Evolutionary conservation across 2,329 filamentous ascomycete species (phyloP).

Genomic region (Colletotrichum sp.): DNA sequence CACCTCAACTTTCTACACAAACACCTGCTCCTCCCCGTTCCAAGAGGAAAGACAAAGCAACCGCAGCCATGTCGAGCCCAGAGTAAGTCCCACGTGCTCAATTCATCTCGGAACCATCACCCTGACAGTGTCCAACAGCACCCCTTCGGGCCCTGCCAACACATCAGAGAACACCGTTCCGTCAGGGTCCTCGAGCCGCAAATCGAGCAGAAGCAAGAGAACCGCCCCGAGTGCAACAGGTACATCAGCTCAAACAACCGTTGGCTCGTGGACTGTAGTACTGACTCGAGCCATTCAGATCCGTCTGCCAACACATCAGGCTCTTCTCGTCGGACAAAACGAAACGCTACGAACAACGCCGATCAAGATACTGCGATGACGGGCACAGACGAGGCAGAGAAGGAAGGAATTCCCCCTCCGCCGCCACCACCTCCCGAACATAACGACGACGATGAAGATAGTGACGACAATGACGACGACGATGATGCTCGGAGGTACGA

Average conservation of each 20-base stretch:
- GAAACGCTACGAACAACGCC: constrained; percentile 50
- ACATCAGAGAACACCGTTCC: constrained; percentile 61
- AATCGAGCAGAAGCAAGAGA: constrained; percentile 76
- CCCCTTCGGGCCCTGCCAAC: constrained; percentile 68
- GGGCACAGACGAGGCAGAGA: constrained; percentile 64
- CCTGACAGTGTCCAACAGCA: constrained; percentile 36
- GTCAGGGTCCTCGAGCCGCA: constrained; percentile 72
- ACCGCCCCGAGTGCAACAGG: constrained; percentile 50
- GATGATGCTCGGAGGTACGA: constrained; percentile 39
- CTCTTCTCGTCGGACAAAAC: constrained; percentile 56
- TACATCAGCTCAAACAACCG: constrained; percentile 25
- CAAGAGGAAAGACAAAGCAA: constrained; percentile 65
- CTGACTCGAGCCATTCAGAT: constrained; percentile 32
- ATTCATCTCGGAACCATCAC: background rate
- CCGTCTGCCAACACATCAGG: constrained; percentile 38
- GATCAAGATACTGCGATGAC: constrained; percentile 76
- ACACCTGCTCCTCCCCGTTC: constrained; percentile 40
- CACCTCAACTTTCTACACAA: constrained; percentile 29
- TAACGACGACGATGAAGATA: constrained; percentile 45
- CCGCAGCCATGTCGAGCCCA: constrained; percentile 74
- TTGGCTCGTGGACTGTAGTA: background rate
- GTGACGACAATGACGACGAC: constrained; percentile 56
- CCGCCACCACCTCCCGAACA: constrained; percentile 44
- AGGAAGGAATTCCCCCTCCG: constrained; percentile 45
- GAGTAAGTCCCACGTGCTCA: constrained; percentile 56